These are phyloP conservation scores for Gomphus sp. DNA, from an alignment of 1,284 basidiomycete species.

Conservation along the genomic window DNA sequence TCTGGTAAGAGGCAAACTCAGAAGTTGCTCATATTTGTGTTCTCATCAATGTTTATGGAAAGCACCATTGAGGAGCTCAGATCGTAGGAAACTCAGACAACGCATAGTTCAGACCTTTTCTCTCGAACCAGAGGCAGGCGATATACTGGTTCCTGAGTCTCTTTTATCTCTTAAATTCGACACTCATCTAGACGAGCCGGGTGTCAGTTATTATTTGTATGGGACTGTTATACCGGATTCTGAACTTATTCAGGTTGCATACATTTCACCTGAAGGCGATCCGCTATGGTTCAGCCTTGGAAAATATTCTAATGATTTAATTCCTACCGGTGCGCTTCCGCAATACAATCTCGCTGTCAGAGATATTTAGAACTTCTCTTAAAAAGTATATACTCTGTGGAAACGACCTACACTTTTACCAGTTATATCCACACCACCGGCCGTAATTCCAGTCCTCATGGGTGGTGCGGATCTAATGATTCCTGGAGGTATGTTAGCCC, in stretches of 20 bases:
- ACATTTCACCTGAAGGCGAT: constrained; percentile 60
- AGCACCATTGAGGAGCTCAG: constrained; percentile 62
- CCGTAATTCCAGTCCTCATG: constrained; percentile 54
- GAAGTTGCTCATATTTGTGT: neutral
- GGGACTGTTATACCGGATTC: neutral
- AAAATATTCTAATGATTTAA: constrained; percentile 51
- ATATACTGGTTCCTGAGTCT: constrained; percentile 61
- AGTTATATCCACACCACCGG: constrained; percentile 51
- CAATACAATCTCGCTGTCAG: neutral
- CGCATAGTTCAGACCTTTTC: constrained; percentile 40
- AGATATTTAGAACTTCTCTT: neutral
- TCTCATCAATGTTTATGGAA: neutral
- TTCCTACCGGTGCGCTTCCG: constrained; percentile 49
- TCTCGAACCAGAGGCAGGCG: constrained; percentile 37
- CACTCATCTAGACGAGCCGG: constrained; percentile 51
- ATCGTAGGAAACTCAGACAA: constrained; percentile 59
- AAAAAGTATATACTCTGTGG: constrained; percentile 62
- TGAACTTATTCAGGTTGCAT: constrained; percentile 36
- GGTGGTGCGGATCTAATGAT: constrained; percentile 76
- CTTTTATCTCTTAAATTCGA: constrained; percentile 55
- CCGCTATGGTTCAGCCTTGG: constrained; percentile 79
- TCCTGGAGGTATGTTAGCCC: constrained; percentile 51
- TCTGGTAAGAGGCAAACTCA: constrained; percentile 29
- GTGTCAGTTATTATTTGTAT: constrained; percentile 33
- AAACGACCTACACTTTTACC: constrained; percentile 57